Evolutionary conservation across 1,284 basidiomycete species (phyloP).

Genomic region (Sporisorium iseilematis-ciliati): DNA sequence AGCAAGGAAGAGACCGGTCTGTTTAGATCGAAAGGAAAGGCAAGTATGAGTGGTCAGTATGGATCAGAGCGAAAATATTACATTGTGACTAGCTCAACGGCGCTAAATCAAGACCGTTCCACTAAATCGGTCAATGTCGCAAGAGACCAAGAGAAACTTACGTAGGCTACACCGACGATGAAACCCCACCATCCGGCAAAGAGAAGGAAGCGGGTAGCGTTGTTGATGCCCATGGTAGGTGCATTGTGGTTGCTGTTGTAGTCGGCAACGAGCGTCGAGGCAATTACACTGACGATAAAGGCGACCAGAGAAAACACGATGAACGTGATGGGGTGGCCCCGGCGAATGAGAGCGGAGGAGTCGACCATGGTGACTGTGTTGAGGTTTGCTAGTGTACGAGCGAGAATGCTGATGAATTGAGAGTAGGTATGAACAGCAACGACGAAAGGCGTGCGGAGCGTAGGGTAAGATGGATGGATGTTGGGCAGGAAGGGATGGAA

Average conservation of each 20-base stretch:
- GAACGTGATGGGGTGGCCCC: constrained; percentile 67
- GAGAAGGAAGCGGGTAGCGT: constrained; percentile 61
- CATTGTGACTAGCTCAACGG: too few relatives aligned
- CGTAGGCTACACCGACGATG: constrained; percentile 61
- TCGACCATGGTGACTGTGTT: constrained; percentile 45
- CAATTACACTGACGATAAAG: constrained; percentile 66
- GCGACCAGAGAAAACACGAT: constrained; percentile 56
- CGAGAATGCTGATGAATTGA: background rate
- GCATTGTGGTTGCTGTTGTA: constrained; percentile 64
- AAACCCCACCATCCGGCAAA: constrained; percentile 68
- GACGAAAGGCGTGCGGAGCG: background rate
- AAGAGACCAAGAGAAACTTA: constrained; percentile 39
- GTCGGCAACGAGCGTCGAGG: constrained; percentile 59
- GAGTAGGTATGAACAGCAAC: constrained; percentile 1
- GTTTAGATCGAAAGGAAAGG: background rate
- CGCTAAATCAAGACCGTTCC: too few relatives aligned
- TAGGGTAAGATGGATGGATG: background rate
- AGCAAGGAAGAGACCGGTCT: constrained; percentile 65
- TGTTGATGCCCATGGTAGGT: constrained; percentile 38
- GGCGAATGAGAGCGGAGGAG: constrained; percentile 53
- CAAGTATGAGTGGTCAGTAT: constrained; percentile 12
- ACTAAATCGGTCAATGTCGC: background rate
- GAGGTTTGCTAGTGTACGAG: background rate
- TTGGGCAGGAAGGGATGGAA: background rate
- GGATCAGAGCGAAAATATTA: background rate